These are phyloP conservation scores for Kwoniella newhampshirensis DNA, from an alignment of 768 basidiomycete species.

Conservation along the genomic window DNA sequence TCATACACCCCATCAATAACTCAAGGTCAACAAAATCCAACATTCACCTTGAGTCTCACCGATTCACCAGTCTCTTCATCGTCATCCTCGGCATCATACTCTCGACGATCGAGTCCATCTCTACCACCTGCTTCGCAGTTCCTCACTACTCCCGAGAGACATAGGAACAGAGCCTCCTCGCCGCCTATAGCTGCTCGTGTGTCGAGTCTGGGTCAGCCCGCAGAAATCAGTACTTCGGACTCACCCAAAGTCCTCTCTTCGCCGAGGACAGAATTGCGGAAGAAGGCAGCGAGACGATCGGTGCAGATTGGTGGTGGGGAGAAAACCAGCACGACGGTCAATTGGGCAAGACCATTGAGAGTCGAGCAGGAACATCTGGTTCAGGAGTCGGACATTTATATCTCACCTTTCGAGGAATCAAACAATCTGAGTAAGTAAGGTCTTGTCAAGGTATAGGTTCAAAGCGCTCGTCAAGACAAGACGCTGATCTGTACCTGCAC, in stretches of 20 bases:
- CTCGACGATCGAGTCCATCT: not conserved
- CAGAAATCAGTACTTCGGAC: conserved; percentile 5
- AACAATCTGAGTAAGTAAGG: too few relatives aligned
- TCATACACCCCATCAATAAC: not conserved
- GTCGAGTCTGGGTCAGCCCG: not conserved
- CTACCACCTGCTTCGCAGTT: not conserved
- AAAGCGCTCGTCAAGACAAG: too few relatives aligned
- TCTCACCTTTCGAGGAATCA: too few relatives aligned
- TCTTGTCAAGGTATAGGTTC: too few relatives aligned
- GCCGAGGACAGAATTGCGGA: conserved; percentile 1
- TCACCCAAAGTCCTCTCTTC: conserved; percentile 2
- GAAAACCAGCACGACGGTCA: conserved; percentile 7
- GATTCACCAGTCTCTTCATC: not conserved
- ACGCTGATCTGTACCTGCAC: too few relatives aligned
- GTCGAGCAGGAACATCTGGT: conserved; percentile 7
- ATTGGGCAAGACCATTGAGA: conserved; percentile 31
- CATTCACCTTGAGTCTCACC: not conserved
- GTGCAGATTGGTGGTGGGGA: conserved; percentile 3
- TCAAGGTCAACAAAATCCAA: too few relatives aligned
- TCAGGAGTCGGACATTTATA: too few relatives aligned
- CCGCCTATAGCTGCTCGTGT: not conserved
- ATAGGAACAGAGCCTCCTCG: not conserved
- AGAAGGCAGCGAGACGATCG: conserved; percentile 1
- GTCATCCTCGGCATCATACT: not conserved
- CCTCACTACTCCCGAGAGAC: not conserved